Percentiles rank a stretch among this genome's conserved stretches.
Conservation (phyloP, 164 flowering plant genomes). For the Echeveria elegans region DNA sequence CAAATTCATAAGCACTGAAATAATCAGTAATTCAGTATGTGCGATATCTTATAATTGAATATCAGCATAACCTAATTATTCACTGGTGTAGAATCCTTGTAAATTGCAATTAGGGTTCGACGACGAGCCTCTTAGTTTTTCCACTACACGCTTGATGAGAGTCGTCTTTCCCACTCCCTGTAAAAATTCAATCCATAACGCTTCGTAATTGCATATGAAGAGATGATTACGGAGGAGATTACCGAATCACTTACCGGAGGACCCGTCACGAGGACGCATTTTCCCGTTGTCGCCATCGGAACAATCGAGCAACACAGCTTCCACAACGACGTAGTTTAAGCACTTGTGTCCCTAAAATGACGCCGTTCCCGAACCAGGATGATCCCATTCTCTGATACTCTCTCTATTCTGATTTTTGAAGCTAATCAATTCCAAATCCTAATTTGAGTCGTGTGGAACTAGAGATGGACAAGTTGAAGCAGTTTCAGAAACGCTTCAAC, state of each 20-base stretch:
- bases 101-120: constrained; percentile 47
- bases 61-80: background rate
- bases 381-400: too few species aligned
- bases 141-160: constrained; percentile 52
- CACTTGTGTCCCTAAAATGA: too few species aligned
- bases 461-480: too few species aligned
- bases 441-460: too few species aligned
- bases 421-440: too few species aligned
- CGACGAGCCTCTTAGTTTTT: constrained; percentile 35
- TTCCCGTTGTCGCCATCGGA: background rate
- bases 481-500: too few species aligned
- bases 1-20: background rate
- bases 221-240: too few species aligned
- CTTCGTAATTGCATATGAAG: background rate
- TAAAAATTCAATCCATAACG: background rate
- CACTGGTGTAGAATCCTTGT: constrained; percentile 81
- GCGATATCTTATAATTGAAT: background rate
- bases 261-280: background rate
- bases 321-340: too few species aligned
- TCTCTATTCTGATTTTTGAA: too few species aligned
- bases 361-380: too few species aligned
- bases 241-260: background rate
- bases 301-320: too few species aligned
- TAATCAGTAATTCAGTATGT: background rate
- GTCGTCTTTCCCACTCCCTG: constrained; percentile 86